Evolutionary conservation across 192 early-diverging fungal genomes (phyloP), one percentile per base, ranked within the genome.

Genomic region (Coemansia umbellata): DNA sequence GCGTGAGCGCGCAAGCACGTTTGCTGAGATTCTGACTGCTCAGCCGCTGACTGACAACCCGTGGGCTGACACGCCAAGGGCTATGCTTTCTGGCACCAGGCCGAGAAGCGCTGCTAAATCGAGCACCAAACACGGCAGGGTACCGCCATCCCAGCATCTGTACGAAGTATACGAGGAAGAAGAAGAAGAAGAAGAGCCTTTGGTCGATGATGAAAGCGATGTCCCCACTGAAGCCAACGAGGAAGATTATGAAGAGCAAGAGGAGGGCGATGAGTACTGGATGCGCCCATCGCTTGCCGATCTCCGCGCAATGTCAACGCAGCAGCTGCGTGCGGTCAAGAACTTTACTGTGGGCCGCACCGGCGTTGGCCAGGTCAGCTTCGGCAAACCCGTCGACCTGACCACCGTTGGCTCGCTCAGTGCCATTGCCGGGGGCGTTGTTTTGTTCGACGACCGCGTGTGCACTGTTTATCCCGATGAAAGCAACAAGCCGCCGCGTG

Each of bases 381-480:
- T 94, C 60, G 63, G 84, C 17, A 66, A 85, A 37, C 82, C 89
- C 6, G 95, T 99, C 0, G 88, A 99, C 53, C 81, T 99, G 23
- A 84, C 79, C 6, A 59, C 74, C 0, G 64, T 69, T 23, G 72
- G 67, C 23, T 71, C 67, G 41, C 52, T 74, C 9, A 80, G 80
- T 6, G 78, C 89, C 0, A 94, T 99, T 45, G 81, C 87, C 10
- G 97, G 91, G 19, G 64, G 69, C 8, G 81, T 94, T 27, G 85
- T 99, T n/a, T 55, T 86, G 18, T 82, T 99, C 23, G 74, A 66
- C 22, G 74, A 80, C 28, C 86, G 84, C 44, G 75, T 80, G 31
- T 80, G 82, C 64, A 82, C 74, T 2, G 89, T 99, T 13, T 96
- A 97, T 61, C 89, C 91, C 0, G 87, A 92, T 45, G 86, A 91